phyloP scores from a whole-genome alignment of 495 filamentous ascomycete species.

The Pseudotulostoma volvatum region DNA sequence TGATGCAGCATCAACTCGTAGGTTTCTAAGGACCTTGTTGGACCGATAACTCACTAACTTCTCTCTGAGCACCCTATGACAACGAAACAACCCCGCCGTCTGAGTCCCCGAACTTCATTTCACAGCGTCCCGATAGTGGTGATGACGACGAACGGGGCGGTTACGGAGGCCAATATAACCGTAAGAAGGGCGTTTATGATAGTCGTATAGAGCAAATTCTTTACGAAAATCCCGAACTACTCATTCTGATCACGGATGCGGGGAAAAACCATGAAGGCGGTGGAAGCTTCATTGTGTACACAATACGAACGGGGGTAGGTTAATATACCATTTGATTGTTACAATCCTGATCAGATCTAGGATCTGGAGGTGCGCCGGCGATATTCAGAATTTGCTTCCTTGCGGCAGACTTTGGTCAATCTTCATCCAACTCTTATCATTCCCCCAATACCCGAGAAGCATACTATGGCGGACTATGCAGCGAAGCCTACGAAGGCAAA shows the following conservation, averaged over 20 bases:
- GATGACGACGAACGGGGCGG: slow-evolving; percentile 45
- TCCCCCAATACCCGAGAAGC: slow-evolving; percentile 95
- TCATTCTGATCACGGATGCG: slow-evolving; percentile 79
- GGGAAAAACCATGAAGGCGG: slow-evolving; percentile 88
- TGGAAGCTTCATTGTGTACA: slow-evolving; percentile 89
- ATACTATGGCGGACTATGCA: slow-evolving; percentile 95
- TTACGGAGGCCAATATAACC: slow-evolving; percentile 26
- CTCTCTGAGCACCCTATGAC: slow-evolving; percentile 25
- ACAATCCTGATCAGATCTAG: slow-evolving; percentile 26
- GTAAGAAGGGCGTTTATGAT: slow-evolving; percentile 75
- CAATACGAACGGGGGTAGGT: slow-evolving; percentile 81
- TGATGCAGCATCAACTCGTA: slow-evolving; percentile 39
- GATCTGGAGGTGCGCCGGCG: slow-evolving; percentile 86
- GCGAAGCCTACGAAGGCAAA: slow-evolving; percentile 96
- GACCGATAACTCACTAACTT: slow-evolving; percentile 1
- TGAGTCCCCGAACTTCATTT: slow-evolving; percentile 38
- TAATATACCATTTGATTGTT: not conserved
- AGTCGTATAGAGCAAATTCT: slow-evolving; percentile 93
- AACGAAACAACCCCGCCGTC: slow-evolving; percentile 32
- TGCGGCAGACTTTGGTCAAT: slow-evolving; percentile 72
- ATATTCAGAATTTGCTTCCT: slow-evolving; percentile 93
- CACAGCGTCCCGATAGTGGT: slow-evolving; percentile 40
- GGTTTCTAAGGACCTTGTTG: slow-evolving; percentile 7
- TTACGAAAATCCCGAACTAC: slow-evolving; percentile 80
- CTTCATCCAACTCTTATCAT: slow-evolving; percentile 90